These are phyloP conservation scores for Lithospermum erythrorhizon DNA, from an alignment of 257 asterid genomes.

Conservation along the genomic window DNA sequence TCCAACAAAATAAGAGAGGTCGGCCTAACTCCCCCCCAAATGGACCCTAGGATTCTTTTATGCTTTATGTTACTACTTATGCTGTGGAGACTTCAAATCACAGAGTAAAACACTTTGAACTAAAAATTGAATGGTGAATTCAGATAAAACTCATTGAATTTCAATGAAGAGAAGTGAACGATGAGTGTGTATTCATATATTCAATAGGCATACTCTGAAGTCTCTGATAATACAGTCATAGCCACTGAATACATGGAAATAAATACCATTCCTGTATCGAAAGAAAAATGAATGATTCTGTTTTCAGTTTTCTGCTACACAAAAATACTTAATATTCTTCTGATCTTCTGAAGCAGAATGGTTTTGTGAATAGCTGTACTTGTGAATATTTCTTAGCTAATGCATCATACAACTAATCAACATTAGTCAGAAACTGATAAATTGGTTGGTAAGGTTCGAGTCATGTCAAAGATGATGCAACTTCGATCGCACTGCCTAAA, in stretches of 20 bases:
- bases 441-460: neutral
- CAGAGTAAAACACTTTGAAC: no score
- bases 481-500: conserved; percentile 74
- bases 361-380: neutral
- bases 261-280: neutral
- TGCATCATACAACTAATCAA: neutral
- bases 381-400: neutral
- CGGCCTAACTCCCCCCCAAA: no score
- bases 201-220: no score
- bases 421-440: neutral
- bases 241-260: neutral
- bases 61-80: no score
- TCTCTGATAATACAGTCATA: neutral
- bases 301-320: neutral
- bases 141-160: no score
- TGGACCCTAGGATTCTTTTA: no score
- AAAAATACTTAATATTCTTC: neutral
- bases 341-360: neutral
- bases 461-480: conserved; percentile 30
- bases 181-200: no score
- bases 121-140: no score
- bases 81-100: no score
- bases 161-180: no score
- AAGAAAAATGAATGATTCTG: neutral
- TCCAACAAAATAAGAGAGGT: no score